Evolutionary conservation across 768 basidiomycete species (phyloP), one percentile per base, ranked within the genome.

Genomic region (Flagelloscypha sp.): DNA sequence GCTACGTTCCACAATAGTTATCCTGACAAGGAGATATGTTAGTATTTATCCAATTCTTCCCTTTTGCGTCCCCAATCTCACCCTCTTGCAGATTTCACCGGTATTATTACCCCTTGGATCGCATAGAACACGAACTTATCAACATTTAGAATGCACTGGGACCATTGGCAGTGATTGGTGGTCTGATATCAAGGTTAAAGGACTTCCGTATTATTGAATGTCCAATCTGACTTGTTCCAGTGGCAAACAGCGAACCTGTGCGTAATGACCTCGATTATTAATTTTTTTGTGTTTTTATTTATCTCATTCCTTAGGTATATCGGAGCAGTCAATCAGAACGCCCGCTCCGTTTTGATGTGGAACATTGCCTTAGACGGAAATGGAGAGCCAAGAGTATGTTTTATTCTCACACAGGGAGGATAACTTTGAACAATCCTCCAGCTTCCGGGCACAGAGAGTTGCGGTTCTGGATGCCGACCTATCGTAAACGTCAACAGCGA

Each of bases 161-260:
- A 74, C 67, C 0, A 54, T 70, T 36, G 77, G 79, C 10, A 69
- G 70, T 7, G 79, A 84, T 49, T 86, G 82, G 83, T 87, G 84
- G 84, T 61, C 59, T 31, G 81, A 85, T 45, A 76, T 85, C 55
- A 85, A 85, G 68, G 81, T 76, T 41, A 5, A 55, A 27, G 43
- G 27, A 33, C 9, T 38, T 31, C 13, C 7, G 15, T 24, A 18
- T n/a, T 24, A 15, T 25, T 29, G 35, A 30, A 33, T 32, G 24
- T 28, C 23, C 11, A 21, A n/a, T n/a, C n/a, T n/a, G n/a, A n/a
- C 24, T 16, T 24, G 30, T 18, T 3, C 25, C 37, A 78, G 76
- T 82, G 79, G 79, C 75, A 79, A 42, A 73, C 79, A 68, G 66
- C 76, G 40, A 78, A 79, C 45, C 55, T 83, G 74, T 80, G 39